phyloP scores from a whole-genome alignment of 1,139 yeast genomes.

The Blastobotrys illinoisensis region DNA sequence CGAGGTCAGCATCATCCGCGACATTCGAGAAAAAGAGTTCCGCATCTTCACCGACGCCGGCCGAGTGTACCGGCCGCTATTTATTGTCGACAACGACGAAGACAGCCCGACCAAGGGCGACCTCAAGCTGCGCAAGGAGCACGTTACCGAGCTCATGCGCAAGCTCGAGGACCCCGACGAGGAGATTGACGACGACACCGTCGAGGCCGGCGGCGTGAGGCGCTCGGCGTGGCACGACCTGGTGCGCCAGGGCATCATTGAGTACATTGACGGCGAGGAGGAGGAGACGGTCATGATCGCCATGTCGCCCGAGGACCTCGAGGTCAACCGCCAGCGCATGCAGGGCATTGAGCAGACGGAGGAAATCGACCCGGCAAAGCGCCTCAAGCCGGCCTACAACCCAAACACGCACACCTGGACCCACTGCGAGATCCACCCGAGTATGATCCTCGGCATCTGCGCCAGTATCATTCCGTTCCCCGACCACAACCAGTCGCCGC shows the following conservation, averaged over 20 bases:
- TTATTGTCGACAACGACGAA: slow-evolving; percentile 80
- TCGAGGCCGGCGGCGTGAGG: slow-evolving; percentile 50
- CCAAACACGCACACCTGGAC: slow-evolving; percentile 83
- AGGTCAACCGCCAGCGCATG: slow-evolving; percentile 53
- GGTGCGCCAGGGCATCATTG: slow-evolving; percentile 81
- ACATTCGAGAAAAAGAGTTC: slow-evolving; percentile 92
- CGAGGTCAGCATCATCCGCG: slow-evolving; percentile 94
- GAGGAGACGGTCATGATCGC: slow-evolving; percentile 98
- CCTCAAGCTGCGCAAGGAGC: slow-evolving; percentile 76
- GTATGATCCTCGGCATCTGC: slow-evolving; percentile 97
- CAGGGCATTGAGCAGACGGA: slow-evolving; percentile 41
- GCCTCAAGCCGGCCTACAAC: slow-evolving; percentile 68
- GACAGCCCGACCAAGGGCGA: slow-evolving; percentile 70
- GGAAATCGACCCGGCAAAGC: slow-evolving; percentile 72
- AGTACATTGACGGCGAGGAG: slow-evolving; percentile 95
- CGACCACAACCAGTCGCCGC: slow-evolving; percentile 98
- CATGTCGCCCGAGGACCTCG: slow-evolving; percentile 96
- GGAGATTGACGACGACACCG: slow-evolving; percentile 39
- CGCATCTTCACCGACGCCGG: slow-evolving; percentile 98
- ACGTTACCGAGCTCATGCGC: slow-evolving; percentile 63
- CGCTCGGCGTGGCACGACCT: slow-evolving; percentile 81
- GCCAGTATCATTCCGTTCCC: slow-evolving; percentile 99
- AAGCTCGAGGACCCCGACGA: slow-evolving; percentile 35
- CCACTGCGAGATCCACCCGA: slow-evolving; percentile 98
- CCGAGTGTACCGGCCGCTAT: slow-evolving; percentile 91